Conservation (phyloP, 2,329 filamentous ascomycete species). For the Clonostachys sp. region DNA sequence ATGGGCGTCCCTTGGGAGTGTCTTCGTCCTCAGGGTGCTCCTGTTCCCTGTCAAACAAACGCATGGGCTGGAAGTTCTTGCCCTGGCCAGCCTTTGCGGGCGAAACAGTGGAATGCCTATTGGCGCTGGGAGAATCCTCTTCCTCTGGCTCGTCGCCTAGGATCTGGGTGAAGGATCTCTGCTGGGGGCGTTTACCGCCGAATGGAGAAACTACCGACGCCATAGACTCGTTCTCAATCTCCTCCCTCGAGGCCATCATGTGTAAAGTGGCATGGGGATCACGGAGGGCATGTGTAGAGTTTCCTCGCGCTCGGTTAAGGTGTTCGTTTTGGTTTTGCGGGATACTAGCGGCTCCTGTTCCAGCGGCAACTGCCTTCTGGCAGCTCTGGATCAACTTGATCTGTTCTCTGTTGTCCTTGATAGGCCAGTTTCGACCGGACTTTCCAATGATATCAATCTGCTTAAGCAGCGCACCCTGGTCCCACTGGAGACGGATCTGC, state of each 20-base stretch:
- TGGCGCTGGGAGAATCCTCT: constrained; percentile 37
- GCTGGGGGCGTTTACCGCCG: constrained; percentile 52
- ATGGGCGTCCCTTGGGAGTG: constrained; percentile 29
- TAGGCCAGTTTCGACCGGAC: constrained; percentile 90
- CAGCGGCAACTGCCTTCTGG: constrained; percentile 37
- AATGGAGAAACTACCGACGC: constrained; percentile 53
- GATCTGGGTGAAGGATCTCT: constrained; percentile 73
- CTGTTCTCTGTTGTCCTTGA: constrained; percentile 82
- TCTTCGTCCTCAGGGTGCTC: constrained; percentile 31
- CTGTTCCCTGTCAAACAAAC: constrained; percentile 57
- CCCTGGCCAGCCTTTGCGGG: constrained; percentile 45
- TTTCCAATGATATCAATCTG: constrained; percentile 91
- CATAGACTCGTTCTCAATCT: constrained; percentile 48
- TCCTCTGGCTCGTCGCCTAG: constrained; percentile 44
- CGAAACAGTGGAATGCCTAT: constrained; percentile 34
- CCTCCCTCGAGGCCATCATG: constrained; percentile 63
- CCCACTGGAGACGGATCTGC: constrained; percentile 90
- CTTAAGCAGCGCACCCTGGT: constrained; percentile 89
- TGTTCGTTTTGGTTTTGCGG: constrained; percentile 28
- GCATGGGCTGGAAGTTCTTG: constrained; percentile 59
- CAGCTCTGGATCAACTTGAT: constrained; percentile 67
- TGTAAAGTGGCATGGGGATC: constrained; percentile 69
- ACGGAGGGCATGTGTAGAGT: constrained; percentile 49
- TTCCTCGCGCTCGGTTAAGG: constrained; percentile 40
- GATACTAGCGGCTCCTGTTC: constrained; percentile 14